A percentile compares a stretch with the other conserved stretches of the same genome.
These are phyloP conservation scores for Globisporangium paroecandrum DNA, from an alignment of 352 stramenopile species.

Conservation along the genomic window DNA sequence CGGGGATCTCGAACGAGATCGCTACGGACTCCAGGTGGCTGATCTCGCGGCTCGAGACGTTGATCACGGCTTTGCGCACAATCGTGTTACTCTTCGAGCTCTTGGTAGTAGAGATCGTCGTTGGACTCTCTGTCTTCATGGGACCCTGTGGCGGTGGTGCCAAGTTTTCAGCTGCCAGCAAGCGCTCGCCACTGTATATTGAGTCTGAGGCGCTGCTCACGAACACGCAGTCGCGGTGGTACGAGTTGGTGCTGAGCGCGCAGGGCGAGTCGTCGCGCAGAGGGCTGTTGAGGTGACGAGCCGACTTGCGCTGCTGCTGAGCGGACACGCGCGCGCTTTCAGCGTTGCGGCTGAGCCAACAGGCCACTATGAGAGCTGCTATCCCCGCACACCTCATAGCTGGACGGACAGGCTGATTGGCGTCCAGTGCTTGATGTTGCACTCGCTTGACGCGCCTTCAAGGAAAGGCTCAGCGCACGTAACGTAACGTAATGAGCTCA, in stretches of 20 bases:
- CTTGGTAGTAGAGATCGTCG: neutral
- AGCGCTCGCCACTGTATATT: neutral
- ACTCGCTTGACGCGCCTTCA: neutral
- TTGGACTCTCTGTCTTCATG: neutral
- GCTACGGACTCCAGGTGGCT: slow-evolving; percentile 4
- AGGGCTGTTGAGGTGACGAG: neutral
- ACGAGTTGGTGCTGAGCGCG: neutral
- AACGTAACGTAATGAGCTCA: no score
- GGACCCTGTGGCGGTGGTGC: neutral
- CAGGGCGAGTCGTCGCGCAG: neutral
- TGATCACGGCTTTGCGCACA: neutral
- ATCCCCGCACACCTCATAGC: neutral
- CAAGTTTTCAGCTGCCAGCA: neutral
- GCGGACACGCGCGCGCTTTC: neutral
- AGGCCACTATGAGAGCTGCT: neutral
- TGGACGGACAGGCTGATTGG: no score
- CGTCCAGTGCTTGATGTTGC: neutral
- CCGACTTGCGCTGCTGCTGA: neutral
- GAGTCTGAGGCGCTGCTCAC: neutral
- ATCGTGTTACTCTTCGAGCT: neutral
- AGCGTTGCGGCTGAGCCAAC: neutral
- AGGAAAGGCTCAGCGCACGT: neutral
- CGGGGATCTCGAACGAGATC: neutral
- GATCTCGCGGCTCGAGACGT: slow-evolving; percentile 10
- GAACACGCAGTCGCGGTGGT: neutral